Conservation (phyloP, 2,329 filamentous ascomycete genomes). For the Xylaria sp. region DNA sequence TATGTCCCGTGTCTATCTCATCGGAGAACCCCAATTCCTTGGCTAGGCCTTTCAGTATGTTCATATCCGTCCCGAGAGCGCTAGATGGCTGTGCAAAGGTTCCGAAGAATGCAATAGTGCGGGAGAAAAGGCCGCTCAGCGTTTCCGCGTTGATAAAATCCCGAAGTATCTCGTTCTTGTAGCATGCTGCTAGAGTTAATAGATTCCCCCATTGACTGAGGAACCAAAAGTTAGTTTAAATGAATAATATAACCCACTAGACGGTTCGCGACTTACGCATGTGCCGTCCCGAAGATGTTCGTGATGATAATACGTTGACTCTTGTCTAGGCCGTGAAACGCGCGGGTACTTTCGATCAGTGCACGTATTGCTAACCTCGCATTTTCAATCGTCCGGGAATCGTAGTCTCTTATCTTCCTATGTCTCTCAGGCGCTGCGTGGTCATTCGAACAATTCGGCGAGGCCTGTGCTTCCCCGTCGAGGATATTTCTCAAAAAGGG, state of each 20-base stretch:
- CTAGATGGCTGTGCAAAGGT: constrained; percentile 78
- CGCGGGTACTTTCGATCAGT: constrained; percentile 84
- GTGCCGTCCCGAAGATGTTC: constrained; percentile 95
- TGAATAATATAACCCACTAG: neutral
- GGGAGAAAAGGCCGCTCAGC: constrained; percentile 71
- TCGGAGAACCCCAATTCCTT: constrained; percentile 58
- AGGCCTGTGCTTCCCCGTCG: constrained; percentile 49
- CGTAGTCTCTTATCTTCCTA: constrained; percentile 41
- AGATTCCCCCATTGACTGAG: constrained; percentile 95
- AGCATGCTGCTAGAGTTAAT: constrained; percentile 86
- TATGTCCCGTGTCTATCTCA: constrained; percentile 47
- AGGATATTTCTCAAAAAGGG: constrained; percentile 74
- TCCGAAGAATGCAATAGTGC: constrained; percentile 81
- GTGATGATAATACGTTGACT: constrained; percentile 81
- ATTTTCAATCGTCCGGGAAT: constrained; percentile 61
- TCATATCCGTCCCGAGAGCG: constrained; percentile 77
- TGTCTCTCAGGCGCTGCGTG: constrained; percentile 35
- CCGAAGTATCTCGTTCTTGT: constrained; percentile 71
- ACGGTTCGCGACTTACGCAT: constrained; percentile 78
- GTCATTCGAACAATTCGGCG: constrained; percentile 37
- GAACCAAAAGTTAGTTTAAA: constrained; percentile 21
- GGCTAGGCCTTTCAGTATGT: constrained; percentile 71
- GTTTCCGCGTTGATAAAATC: constrained; percentile 65
- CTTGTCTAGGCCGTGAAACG: constrained; percentile 75
- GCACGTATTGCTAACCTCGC: constrained; percentile 75